A percentile compares a stretch with the other conserved stretches of the same genome.
Evolutionary conservation across 1,284 basidiomycete species (phyloP).

Genomic region (Ceratobasidium sp.): DNA sequence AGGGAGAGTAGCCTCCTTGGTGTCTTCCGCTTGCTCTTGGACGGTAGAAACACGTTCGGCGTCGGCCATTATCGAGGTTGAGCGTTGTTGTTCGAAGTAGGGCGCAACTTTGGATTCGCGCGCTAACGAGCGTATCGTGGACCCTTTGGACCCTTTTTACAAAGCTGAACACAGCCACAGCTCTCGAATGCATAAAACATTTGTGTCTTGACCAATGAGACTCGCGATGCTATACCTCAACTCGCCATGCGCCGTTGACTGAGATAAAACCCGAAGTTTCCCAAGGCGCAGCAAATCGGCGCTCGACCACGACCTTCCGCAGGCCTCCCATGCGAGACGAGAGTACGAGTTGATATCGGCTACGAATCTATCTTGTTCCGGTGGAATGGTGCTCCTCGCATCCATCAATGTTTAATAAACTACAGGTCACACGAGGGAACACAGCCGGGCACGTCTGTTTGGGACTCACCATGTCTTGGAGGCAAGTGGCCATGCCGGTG

Average conservation of each 20-base stretch:
- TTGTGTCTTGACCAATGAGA: background rate
- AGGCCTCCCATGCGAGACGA: constrained; percentile 1
- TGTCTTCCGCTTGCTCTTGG: constrained; percentile 24
- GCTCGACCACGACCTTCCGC: background rate
- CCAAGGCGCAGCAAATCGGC: background rate
- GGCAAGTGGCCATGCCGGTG: constrained; percentile 13
- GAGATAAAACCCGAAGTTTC: background rate
- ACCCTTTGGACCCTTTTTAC: constrained; percentile 18
- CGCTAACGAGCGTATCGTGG: constrained; percentile 20
- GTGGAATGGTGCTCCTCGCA: constrained; percentile 1
- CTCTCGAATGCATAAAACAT: background rate
- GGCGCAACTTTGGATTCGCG: constrained; percentile 25
- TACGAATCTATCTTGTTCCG: background rate
- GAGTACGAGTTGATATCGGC: background rate
- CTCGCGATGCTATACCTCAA: background rate
- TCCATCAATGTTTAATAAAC: constrained; percentile 25
- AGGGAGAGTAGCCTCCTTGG: constrained; percentile 39
- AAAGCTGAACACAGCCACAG: constrained; percentile 17
- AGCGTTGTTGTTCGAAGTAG: constrained; percentile 32
- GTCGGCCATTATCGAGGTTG: constrained; percentile 32
- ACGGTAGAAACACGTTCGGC: constrained; percentile 27
- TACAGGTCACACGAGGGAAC: constrained; percentile 10
- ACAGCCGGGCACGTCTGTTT: constrained; percentile 4
- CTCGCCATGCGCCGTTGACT: background rate
- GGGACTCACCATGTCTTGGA: constrained; percentile 4